These are phyloP conservation scores for Aspergillus diversus DNA, from an alignment of 495 filamentous ascomycete genomes.

Conservation along the genomic window DNA sequence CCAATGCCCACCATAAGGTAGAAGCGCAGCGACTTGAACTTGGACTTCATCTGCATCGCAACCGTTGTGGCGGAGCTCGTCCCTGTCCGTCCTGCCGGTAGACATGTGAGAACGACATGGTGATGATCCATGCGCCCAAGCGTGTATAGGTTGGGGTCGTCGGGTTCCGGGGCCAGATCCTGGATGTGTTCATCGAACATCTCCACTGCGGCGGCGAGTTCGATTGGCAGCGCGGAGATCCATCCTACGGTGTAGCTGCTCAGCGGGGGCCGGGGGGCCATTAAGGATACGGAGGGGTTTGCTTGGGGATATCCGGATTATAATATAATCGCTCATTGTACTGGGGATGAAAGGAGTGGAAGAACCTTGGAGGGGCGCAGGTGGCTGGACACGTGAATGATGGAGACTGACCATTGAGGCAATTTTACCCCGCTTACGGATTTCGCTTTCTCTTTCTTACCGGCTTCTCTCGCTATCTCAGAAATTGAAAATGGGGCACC, in stretches of 20 bases:
- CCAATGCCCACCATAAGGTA: conserved; percentile 41
- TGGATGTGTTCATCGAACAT: conserved; percentile 35
- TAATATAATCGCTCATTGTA: background rate
- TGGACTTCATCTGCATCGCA: conserved; percentile 26
- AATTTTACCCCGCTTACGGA: background rate
- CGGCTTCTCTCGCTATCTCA: background rate
- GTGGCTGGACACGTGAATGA: background rate
- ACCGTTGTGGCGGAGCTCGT: conserved; percentile 33
- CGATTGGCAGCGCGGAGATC: conserved; percentile 37
- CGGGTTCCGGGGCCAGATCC: conserved; percentile 15
- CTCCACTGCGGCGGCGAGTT: conserved; percentile 31
- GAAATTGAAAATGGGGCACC: too few relatives aligned
- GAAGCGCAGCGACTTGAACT: conserved; percentile 28
- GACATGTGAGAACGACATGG: conserved; percentile 39
- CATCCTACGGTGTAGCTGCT: conserved; percentile 37
- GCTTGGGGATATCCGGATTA: background rate
- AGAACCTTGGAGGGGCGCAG: background rate
- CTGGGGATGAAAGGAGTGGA: background rate
- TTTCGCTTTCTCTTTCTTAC: background rate
- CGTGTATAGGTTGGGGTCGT: conserved; percentile 36
- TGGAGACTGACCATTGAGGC: background rate
- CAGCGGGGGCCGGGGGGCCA: background rate
- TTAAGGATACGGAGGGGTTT: background rate
- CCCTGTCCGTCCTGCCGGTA: conserved; percentile 29
- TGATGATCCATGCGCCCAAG: conserved; percentile 34